A percentile compares a stretch with the other conserved stretches of the same genome.
Conservation (phyloP, 441 rosid genomes). For the Gossypium aridum region DNA sequence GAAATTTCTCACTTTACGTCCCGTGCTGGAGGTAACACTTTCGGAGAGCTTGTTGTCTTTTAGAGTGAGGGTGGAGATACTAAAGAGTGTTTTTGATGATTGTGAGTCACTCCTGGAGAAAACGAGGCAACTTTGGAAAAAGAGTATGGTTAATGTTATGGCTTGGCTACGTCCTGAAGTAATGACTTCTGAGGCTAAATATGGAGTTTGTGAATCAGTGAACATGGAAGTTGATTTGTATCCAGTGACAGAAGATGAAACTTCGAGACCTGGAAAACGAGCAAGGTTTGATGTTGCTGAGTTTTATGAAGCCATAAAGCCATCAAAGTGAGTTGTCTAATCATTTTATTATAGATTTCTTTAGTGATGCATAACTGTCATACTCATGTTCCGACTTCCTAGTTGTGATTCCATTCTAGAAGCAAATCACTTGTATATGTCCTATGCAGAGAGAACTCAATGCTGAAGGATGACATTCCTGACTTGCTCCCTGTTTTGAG, state of each 20-base stretch:
- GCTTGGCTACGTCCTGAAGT: slow-evolving; percentile 94
- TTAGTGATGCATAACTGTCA: not conserved
- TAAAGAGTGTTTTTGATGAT: slow-evolving; percentile 59
- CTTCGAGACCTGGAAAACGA: slow-evolving; percentile 33
- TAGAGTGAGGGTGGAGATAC: slow-evolving; percentile 78
- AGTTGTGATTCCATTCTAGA: slow-evolving; percentile 1
- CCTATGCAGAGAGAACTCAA: slow-evolving; percentile 46
- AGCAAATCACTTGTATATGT: slow-evolving; percentile 11
- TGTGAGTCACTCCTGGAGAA: slow-evolving; percentile 73
- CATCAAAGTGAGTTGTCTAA: slow-evolving; percentile 66
- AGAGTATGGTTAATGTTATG: slow-evolving; percentile 86
- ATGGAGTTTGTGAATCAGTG: slow-evolving; percentile 34
- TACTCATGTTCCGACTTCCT: slow-evolving; percentile 8
- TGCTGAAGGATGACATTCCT: slow-evolving; percentile 60
- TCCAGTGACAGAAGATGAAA: slow-evolving; percentile 22
- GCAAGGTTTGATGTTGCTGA: slow-evolving; percentile 61
- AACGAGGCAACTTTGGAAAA: slow-evolving; percentile 74
- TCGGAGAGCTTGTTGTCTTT: slow-evolving; percentile 39
- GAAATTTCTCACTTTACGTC: slow-evolving; percentile 64
- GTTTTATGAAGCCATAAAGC: slow-evolving; percentile 96
- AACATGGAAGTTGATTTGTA: slow-evolving; percentile 27
- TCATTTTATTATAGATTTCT: not conserved
- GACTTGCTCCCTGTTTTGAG: slow-evolving; percentile 77
- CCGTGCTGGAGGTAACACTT: slow-evolving; percentile 29
- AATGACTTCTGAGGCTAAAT: slow-evolving; percentile 69